phyloP scores from a whole-genome alignment of 2,329 filamentous ascomycete species.

The Parastagonospora avenae region DNA sequence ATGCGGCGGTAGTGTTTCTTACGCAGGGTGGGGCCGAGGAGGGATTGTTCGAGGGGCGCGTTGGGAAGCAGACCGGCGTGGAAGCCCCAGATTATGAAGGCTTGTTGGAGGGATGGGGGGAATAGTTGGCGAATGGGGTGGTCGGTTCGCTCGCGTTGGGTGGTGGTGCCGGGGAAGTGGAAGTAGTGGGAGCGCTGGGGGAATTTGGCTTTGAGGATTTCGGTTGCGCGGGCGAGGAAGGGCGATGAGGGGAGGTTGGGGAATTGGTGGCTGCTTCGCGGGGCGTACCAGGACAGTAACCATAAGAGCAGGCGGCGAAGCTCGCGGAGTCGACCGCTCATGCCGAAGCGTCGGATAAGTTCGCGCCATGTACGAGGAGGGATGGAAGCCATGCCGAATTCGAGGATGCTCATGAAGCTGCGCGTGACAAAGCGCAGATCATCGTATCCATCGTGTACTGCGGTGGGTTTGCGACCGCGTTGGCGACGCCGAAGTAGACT shows the following conservation, averaged over 20 bases:
- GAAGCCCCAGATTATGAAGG: slow-evolving; percentile 43
- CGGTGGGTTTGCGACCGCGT: slow-evolving; percentile 42
- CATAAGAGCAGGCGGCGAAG: slow-evolving; percentile 58
- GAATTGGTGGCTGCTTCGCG: slow-evolving; percentile 24
- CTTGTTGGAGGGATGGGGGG: slow-evolving; percentile 29
- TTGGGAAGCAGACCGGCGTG: slow-evolving; percentile 32
- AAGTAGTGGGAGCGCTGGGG: slow-evolving; percentile 22
- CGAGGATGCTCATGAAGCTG: slow-evolving; percentile 55
- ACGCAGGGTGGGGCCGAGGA: slow-evolving; percentile 15
- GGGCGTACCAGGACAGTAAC: slow-evolving; percentile 53
- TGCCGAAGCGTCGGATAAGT: slow-evolving; percentile 64
- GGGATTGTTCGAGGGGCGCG: slow-evolving; percentile 29
- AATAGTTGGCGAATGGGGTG: slow-evolving; percentile 40
- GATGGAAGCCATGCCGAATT: slow-evolving; percentile 49
- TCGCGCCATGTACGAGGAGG: slow-evolving; percentile 60
- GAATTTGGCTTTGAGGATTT: slow-evolving; percentile 18
- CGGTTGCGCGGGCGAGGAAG: slow-evolving; percentile 26
- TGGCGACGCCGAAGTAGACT: slow-evolving; percentile 47
- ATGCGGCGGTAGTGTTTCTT: slow-evolving; percentile 34
- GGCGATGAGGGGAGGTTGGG: slow-evolving; percentile 24
- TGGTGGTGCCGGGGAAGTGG: slow-evolving; percentile 13
- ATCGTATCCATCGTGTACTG: slow-evolving; percentile 29
- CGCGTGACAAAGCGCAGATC: slow-evolving; percentile 54
- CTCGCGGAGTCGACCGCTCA: slow-evolving; percentile 58
- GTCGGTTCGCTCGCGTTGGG: slow-evolving; percentile 5